A percentile compares a stretch with the other conserved stretches of the same genome.
Evolutionary conservation across 345 rosid species (phyloP).

Genomic region (Heritiera fomes): DNA sequence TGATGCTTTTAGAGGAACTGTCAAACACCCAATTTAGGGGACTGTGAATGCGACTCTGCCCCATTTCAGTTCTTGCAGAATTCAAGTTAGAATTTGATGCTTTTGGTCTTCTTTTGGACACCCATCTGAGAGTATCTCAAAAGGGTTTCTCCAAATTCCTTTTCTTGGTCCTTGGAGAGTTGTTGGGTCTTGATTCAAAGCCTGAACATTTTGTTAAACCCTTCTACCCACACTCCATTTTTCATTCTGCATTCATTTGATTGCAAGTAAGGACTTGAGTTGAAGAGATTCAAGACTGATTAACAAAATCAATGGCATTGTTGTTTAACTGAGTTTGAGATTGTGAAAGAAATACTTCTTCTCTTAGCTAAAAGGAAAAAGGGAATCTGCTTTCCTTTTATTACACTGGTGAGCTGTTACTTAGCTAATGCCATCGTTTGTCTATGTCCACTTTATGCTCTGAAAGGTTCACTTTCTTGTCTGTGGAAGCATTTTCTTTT

Average conservation of each 20-base stretch:
- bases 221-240: conserved; percentile 10
- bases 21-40: conserved; percentile 36
- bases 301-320: conserved; percentile 31
- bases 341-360: conserved; percentile 20
- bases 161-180: conserved; percentile 25
- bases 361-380: conserved; percentile 2
- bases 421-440: conserved; percentile 58
- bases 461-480: conserved; percentile 91
- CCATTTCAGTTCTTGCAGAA: conserved; percentile 46
- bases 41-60: conserved; percentile 38
- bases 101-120: conserved; percentile 36
- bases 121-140: conserved; percentile 53
- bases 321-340: conserved; percentile 29
- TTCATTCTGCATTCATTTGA: conserved; percentile 23
- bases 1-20: conserved; percentile 48
- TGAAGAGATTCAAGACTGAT: background rate
- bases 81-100: conserved; percentile 53
- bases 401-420: conserved; percentile 52
- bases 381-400: background rate
- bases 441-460: conserved; percentile 72
- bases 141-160: conserved; percentile 39
- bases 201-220: conserved; percentile 21
- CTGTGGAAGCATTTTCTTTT: conserved; percentile 50
- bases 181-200: conserved; percentile 41
- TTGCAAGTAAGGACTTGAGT: conserved; percentile 15